Base-by-base conservation (phyloP, 2,329 filamentous ascomycete genomes). In the Ophiocordyceps australis region DNA sequence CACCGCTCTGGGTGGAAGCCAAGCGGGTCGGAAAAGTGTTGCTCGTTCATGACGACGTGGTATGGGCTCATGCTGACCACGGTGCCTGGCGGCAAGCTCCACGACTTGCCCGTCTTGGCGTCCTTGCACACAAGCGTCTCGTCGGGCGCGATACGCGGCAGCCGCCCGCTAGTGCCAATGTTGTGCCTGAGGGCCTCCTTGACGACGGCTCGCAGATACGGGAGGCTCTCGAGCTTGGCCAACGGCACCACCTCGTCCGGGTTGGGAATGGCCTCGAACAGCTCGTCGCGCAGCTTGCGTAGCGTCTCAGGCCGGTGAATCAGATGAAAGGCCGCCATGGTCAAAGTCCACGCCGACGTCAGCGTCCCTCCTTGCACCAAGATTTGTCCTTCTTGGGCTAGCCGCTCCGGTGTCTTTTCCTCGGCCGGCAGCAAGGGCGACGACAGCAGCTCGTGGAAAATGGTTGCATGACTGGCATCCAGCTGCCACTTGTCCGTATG, bases 161-260 rank as follows among this genome's bases (percentile, higher is more conserved):
- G 46, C 5, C 55, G 40, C 27, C 59, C 50, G n/a, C 52, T 57
- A 3, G 60, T 49, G 9, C 52, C 52, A 10, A 61, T 55, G 26
- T 61, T 53, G 5, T 63, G 41, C 6, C 64, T 54, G 35, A 65
- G 45, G 1, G 56, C 46, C 39, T 68, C 63, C 24, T 55, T 58
- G 28, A 67, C 49, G 4, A 64, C 56, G n/a, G 57, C 59, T 16
- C 51, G 41, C 15, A 66, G 49, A 32, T 62, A 65, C 0, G 50
- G 50, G 16, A 56, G 37, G 21, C 33, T 42, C 28, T 52, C 47
- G 3, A 53, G 36, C 22, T 36, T 32, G 3, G 43, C 37, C 9
- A 49, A 31, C 5, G 46, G 34, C 5, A 39, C 30, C 3, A 36
- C 28, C 24, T 43, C 38, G 22, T 41, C 30, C 9, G 40, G 35